A percentile compares a stretch with the other conserved stretches of the same genome.
Conservation (phyloP, 305 asterid species). For the Lippia alba region DNA sequence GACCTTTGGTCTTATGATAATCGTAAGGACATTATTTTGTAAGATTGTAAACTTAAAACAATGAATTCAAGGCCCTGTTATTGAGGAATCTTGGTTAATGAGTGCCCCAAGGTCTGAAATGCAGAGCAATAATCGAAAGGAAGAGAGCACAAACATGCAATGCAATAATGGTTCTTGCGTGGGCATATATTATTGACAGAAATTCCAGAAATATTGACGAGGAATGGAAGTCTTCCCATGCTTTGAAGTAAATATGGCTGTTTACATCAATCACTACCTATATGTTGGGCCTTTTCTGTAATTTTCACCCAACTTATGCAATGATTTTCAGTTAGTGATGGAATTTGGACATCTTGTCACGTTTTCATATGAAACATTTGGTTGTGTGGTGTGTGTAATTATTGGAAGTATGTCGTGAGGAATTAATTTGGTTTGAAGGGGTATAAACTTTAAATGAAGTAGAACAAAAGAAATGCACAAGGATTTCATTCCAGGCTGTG, state of each 20-base stretch:
- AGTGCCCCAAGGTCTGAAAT: not conserved
- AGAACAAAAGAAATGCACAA: too few relatives aligned
- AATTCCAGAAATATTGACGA: not conserved
- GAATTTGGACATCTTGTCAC: not conserved
- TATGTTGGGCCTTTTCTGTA: not conserved
- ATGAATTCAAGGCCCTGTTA: not conserved
- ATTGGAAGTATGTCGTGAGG: not conserved
- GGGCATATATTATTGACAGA: not conserved
- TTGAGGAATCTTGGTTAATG: not conserved
- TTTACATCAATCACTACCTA: not conserved
- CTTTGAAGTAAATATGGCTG: not conserved
- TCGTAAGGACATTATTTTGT: not conserved
- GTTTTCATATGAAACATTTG: not conserved
- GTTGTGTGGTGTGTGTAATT: not conserved
- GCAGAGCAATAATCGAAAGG: not conserved
- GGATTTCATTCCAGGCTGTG: too few relatives aligned
- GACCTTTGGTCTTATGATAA: not conserved
- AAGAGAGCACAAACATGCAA: conserved; percentile 13
- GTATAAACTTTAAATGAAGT: too few relatives aligned
- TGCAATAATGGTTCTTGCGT: not conserved
- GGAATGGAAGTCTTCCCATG: not conserved
- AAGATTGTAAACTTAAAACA: not conserved
- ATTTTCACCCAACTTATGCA: not conserved
- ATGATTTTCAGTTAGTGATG: not conserved
- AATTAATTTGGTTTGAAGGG: not conserved